Evolutionary conservation across 441 rosid species (phyloP).

Genomic region (Erodium chrysanthum): DNA sequence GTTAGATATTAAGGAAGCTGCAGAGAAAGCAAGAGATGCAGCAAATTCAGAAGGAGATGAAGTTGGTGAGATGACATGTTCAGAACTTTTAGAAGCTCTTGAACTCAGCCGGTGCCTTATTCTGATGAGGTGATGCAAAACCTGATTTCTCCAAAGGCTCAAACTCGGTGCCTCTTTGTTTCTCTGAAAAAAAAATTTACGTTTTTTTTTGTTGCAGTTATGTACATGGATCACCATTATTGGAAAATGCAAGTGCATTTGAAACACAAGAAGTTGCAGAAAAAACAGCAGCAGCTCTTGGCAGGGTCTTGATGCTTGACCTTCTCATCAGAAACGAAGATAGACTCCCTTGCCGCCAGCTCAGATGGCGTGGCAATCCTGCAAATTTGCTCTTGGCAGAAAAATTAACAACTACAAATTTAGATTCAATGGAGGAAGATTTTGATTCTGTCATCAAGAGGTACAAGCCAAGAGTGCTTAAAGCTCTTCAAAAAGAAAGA

Average conservation of each 20-base stretch:
- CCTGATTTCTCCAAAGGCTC: not conserved
- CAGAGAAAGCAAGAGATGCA: conserved; percentile 73
- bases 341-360: conserved; percentile 85
- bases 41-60: conserved; percentile 74
- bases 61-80: conserved; percentile 82
- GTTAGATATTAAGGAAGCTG: conserved; percentile 85
- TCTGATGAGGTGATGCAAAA: conserved; percentile 65
- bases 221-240: conserved; percentile 88
- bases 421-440: conserved; percentile 53
- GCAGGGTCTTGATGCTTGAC: conserved; percentile 85
- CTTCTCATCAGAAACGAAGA: conserved; percentile 96
- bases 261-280: conserved; percentile 59
- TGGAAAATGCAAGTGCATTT: conserved; percentile 71
- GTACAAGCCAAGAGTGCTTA: conserved; percentile 67
- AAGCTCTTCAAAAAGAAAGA: conserved; percentile 76
- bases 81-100: conserved; percentile 97
- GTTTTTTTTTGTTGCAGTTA: conserved; percentile 45
- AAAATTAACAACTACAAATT: conserved; percentile 34
- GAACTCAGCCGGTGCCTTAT: conserved; percentile 96
- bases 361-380: conserved; percentile 98
- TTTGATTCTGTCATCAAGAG: conserved; percentile 68
- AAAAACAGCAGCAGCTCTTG: conserved; percentile 77
- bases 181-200: conserved; percentile 7
- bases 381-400: conserved; percentile 89
- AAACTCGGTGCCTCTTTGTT: not conserved